Evolutionary conservation across 768 basidiomycete genomes (phyloP).

Genomic region (Fibroporia radiculosa): DNA sequence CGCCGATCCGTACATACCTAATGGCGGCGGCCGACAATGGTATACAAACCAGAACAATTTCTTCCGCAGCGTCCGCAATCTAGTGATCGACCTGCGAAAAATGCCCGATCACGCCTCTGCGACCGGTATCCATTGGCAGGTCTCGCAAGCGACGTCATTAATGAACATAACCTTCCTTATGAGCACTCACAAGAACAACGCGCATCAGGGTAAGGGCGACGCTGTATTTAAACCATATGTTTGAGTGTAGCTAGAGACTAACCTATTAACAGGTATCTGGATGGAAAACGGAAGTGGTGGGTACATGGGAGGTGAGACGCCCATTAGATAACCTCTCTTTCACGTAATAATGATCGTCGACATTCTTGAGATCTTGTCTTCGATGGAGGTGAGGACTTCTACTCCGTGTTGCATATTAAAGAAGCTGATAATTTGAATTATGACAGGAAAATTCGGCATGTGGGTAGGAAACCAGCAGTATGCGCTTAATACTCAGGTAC

Average conservation of each 20-base stretch:
- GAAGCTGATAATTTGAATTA: slow-evolving; percentile 4
- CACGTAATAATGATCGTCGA: slow-evolving; percentile 6
- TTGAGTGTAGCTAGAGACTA: neutral
- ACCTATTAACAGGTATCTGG: slow-evolving; percentile 35
- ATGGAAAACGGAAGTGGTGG: slow-evolving; percentile 74
- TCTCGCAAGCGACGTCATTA: slow-evolving; percentile 69
- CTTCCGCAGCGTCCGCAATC: slow-evolving; percentile 66
- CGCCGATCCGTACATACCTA: slow-evolving; percentile 65
- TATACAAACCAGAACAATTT: slow-evolving; percentile 60
- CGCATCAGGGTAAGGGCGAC: slow-evolving; percentile 50
- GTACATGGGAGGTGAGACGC: slow-evolving; percentile 47
- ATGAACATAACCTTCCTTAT: slow-evolving; percentile 67
- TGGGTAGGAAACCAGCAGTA: slow-evolving; percentile 80
- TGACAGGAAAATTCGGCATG: slow-evolving; percentile 60
- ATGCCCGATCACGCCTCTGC: slow-evolving; percentile 48
- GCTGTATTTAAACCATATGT: neutral
- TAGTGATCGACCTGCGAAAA: slow-evolving; percentile 59
- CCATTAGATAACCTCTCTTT: neutral
- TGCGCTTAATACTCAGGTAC: too few relatives aligned
- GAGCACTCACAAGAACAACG: slow-evolving; percentile 53
- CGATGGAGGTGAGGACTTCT: slow-evolving; percentile 32
- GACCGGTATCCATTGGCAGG: slow-evolving; percentile 80
- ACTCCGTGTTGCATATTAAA: neutral
- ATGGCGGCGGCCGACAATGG: slow-evolving; percentile 56
- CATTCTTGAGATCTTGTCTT: slow-evolving; percentile 31